Evolutionary conservation across 306 rosid genomes (phyloP).

Genomic region (apple (Malus domestica)): ASM211411v1 NC_041795.1:36342001-36342500

Average conservation of each 20-base stretch:
- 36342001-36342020: conserved; percentile 3
- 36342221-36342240: neutral
- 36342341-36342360: neutral
- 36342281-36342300: neutral
- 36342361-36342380: neutral
- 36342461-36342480: conserved; percentile 28
- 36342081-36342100: conserved; percentile 27
- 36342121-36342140: conserved; percentile 1
- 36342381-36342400: neutral
- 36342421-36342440: neutral
- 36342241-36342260: neutral
- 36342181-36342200: neutral
- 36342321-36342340: neutral
- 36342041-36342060: conserved; percentile 44
- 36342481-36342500: conserved; percentile 48
- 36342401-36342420: neutral
- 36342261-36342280: neutral
- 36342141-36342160: neutral
- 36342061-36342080: conserved; percentile 43
- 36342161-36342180: neutral
- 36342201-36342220: neutral
- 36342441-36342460: neutral
- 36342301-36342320: neutral
- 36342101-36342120: conserved; percentile 43
- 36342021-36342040: conserved; percentile 37